Conservation (phyloP, 495 filamentous ascomycete genomes). For the Xylaria nigripes region DNA sequence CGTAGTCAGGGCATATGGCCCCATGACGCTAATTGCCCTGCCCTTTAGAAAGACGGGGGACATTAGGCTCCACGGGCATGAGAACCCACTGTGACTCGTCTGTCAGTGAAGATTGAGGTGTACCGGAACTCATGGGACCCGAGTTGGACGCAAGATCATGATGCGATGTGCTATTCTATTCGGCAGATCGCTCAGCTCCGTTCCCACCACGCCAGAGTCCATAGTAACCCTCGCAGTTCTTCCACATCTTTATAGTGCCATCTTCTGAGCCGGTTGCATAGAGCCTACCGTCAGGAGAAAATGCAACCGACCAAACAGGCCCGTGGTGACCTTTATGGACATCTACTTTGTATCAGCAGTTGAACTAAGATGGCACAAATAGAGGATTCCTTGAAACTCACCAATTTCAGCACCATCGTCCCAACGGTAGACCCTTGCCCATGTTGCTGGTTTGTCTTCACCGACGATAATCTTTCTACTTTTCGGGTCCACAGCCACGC, state of each 20-base stretch:
- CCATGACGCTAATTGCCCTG: neutral
- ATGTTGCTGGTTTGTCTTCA: constrained; percentile 72
- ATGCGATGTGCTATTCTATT: constrained; percentile 14
- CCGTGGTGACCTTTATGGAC: constrained; percentile 97
- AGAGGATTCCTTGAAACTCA: constrained; percentile 27
- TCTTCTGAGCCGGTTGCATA: constrained; percentile 97
- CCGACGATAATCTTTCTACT: constrained; percentile 80
- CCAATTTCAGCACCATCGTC: constrained; percentile 70
- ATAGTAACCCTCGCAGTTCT: constrained; percentile 50
- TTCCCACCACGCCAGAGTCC: constrained; percentile 42
- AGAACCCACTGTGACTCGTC: constrained; percentile 2
- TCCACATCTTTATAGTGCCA: constrained; percentile 88
- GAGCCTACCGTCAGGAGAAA: constrained; percentile 89
- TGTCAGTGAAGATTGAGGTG: neutral
- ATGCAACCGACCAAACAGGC: constrained; percentile 88
- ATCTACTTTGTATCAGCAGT: constrained; percentile 37
- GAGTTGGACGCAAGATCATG: constrained; percentile 6
- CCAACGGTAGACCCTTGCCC: constrained; percentile 87
- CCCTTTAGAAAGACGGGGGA: neutral
- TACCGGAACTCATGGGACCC: constrained; percentile 1
- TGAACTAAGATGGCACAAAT: neutral
- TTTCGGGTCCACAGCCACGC: constrained; percentile 75
- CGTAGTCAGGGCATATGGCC: neutral
- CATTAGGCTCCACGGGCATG: no score
- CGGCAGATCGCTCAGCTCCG: constrained; percentile 17